Conservation (phyloP, 495 filamentous ascomycete species). For the Bacidia gigantensis region DNA sequence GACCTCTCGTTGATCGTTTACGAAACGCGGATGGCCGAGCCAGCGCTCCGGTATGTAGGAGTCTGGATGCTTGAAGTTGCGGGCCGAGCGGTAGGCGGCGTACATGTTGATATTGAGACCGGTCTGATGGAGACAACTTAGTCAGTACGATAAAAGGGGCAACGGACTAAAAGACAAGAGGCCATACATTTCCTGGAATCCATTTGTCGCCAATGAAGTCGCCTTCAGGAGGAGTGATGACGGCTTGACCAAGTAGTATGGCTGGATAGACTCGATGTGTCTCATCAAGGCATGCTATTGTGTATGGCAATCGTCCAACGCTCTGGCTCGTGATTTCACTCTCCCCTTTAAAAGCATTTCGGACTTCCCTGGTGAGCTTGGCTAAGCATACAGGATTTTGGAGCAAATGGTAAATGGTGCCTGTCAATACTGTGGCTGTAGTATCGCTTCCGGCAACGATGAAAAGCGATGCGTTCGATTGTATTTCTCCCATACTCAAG, state of each 20-base stretch:
- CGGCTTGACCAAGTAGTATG: constrained; percentile 32
- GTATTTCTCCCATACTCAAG: constrained; percentile 12
- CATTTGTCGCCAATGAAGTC: constrained; percentile 6
- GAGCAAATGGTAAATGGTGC: constrained; percentile 48
- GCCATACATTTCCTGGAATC: constrained; percentile 14
- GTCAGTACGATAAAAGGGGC: background rate
- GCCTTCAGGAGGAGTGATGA: constrained; percentile 33
- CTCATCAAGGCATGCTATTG: constrained; percentile 38
- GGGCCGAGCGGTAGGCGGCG: constrained; percentile 24
- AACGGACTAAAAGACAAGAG: background rate
- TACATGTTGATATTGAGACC: constrained; percentile 25
- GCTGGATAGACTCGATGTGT: constrained; percentile 39
- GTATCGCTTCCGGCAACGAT: constrained; percentile 37
- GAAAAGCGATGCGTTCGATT: constrained; percentile 3
- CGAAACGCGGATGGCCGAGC: constrained; percentile 10
- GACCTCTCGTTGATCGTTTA: constrained; percentile 6
- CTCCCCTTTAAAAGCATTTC: constrained; percentile 19
- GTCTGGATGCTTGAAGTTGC: constrained; percentile 16
- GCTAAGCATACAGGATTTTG: constrained; percentile 23
- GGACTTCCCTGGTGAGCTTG: constrained; percentile 30
- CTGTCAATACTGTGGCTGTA: constrained; percentile 41
- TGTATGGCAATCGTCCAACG: constrained; percentile 28
- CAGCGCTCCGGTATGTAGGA: constrained; percentile 15
- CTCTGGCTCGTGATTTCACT: constrained; percentile 26
- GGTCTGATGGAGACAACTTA: constrained; percentile 11